These are phyloP conservation scores for Xylaria sp. DNA, from an alignment of 2,329 filamentous ascomycete species.

Conservation along the genomic window DNA sequence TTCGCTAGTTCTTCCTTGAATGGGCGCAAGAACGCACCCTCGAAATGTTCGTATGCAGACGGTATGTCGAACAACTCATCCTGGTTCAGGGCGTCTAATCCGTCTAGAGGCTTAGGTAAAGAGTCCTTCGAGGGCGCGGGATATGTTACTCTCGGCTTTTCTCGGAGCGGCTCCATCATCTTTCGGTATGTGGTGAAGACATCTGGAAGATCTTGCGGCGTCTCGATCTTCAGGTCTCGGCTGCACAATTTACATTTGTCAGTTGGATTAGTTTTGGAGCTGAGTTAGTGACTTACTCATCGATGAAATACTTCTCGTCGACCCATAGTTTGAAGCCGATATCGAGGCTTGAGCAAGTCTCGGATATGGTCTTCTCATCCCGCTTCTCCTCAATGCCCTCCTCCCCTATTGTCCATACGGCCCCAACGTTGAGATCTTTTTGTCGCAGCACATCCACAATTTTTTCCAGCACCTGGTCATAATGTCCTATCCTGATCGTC, in stretches of 20 bases:
- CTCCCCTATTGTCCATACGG: conserved; percentile 75
- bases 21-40: conserved; percentile 59
- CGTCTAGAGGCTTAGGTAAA: conserved; percentile 61
- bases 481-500: conserved; percentile 63
- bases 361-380: conserved; percentile 61
- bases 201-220: conserved; percentile 66
- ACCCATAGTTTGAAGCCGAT: conserved; percentile 67
- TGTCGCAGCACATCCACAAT: conserved; percentile 55
- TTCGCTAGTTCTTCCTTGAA: conserved; percentile 54
- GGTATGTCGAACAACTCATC: conserved; percentile 66
- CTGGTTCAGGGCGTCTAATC: conserved; percentile 58
- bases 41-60: conserved; percentile 53
- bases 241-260: conserved; percentile 43
- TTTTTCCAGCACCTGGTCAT: conserved; percentile 60
- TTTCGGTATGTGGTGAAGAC: conserved; percentile 78
- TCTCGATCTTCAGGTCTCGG: conserved; percentile 64
- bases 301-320: conserved; percentile 79
- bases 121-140: conserved; percentile 52
- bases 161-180: conserved; percentile 69
- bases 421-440: conserved; percentile 53
- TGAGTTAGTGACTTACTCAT: conserved; percentile 63
- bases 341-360: conserved; percentile 53
- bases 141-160: conserved; percentile 61
- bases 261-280: neutral
- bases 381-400: conserved; percentile 69